Evolutionary conservation across 208 protist species (phyloP).

Genomic region (Trypanosoma conorhini): DNA sequence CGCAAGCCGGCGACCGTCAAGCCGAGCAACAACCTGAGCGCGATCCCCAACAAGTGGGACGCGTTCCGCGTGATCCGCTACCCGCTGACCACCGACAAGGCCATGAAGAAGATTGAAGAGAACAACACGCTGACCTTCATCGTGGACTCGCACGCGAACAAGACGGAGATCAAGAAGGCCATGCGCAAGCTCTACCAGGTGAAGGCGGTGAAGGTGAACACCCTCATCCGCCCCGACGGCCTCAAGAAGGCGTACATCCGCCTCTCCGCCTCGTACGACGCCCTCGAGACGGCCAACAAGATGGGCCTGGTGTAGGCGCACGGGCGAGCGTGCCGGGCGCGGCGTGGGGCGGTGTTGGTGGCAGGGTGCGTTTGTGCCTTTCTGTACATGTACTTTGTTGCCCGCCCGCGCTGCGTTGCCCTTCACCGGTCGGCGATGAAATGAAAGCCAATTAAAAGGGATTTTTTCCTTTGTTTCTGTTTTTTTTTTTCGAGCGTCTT

Average conservation of each 20-base stretch:
- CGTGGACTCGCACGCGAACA: constrained; percentile 97
- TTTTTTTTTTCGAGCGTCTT: neutral
- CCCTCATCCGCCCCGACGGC: constrained; percentile 98
- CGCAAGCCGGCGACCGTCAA: constrained; percentile 79
- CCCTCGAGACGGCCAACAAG: constrained; percentile 99
- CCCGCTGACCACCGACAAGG: constrained; percentile 98
- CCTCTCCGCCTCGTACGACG: constrained; percentile 94
- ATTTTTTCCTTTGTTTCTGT: neutral
- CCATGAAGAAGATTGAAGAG: constrained; percentile 99
- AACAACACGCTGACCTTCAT: constrained; percentile 99
- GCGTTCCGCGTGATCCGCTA: constrained; percentile 96
- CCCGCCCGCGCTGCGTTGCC: neutral
- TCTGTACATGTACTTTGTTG: neutral
- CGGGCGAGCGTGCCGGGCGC: neutral
- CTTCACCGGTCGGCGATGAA: neutral
- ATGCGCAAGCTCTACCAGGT: constrained; percentile 98
- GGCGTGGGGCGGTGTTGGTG: neutral
- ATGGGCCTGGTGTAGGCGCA: constrained; percentile 91
- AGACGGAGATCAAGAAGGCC: constrained; percentile 98
- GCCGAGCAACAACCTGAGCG: constrained; percentile 92
- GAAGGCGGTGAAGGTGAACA: constrained; percentile 98
- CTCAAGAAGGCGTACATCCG: constrained; percentile 99
- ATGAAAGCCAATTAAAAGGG: neutral
- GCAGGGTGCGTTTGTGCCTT: neutral
- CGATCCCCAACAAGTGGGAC: constrained; percentile 74